Evolutionary conservation across 2,329 filamentous ascomycete genomes (phyloP).

Genomic region (Cercospora canescens): DNA sequence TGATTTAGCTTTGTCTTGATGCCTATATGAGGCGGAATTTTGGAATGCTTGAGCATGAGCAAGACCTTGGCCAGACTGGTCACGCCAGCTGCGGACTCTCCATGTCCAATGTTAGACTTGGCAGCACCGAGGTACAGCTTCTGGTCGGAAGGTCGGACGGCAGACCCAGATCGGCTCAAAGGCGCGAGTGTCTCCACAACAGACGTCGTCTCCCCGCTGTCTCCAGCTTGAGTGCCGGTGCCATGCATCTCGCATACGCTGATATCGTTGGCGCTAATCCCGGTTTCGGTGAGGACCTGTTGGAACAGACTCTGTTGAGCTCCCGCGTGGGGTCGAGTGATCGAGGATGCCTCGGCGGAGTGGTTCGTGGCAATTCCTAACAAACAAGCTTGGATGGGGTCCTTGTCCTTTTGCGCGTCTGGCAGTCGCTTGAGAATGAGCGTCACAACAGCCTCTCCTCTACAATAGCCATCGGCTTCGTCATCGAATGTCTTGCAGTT

Average conservation of each 20-base stretch:
- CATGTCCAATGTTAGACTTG: constrained; percentile 57
- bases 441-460: constrained; percentile 31
- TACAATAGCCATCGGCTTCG: constrained; percentile 39
- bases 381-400: constrained; percentile 69
- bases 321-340: constrained; percentile 77
- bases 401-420: constrained; percentile 73
- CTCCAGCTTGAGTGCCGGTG: constrained; percentile 82
- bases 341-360: constrained; percentile 76
- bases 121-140: constrained; percentile 51
- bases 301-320: constrained; percentile 72
- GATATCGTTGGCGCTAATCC: constrained; percentile 73
- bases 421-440: constrained; percentile 41
- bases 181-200: constrained; percentile 67
- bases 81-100: constrained; percentile 55
- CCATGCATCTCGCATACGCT: constrained; percentile 88
- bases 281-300: constrained; percentile 68
- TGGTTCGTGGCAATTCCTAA: constrained; percentile 76
- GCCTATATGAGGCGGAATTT: constrained; percentile 66
- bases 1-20: constrained; percentile 66
- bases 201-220: constrained; percentile 77
- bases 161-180: constrained; percentile 48
- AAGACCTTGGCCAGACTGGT: constrained; percentile 64
- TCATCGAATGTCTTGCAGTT: constrained; percentile 30
- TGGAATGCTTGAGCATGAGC: constrained; percentile 63
- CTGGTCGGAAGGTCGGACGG: constrained; percentile 45